Conservation (phyloP, 352 stramenopile genomes). For the Globisporangium splendens region DNA sequence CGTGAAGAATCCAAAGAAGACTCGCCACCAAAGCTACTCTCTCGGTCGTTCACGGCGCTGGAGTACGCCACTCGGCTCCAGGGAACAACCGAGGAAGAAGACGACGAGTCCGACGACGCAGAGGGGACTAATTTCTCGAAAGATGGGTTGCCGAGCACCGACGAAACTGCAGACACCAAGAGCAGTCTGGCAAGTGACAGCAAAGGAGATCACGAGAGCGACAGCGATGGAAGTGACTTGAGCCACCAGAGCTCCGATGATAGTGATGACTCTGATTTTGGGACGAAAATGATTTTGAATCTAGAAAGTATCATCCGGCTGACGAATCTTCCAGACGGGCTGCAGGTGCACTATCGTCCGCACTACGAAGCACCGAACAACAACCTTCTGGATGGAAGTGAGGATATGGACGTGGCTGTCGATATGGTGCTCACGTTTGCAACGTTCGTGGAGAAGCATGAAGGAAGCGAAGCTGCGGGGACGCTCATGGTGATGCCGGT, state of each 20-base stretch:
- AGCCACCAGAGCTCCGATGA: conserved; percentile 32
- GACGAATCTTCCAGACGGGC: conserved; percentile 69
- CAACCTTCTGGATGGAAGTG: conserved; percentile 19
- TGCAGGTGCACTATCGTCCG: conserved; percentile 81
- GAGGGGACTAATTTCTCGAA: conserved; percentile 8
- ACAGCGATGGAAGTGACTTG: conserved; percentile 28
- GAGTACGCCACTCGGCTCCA: conserved; percentile 19
- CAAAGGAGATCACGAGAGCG: conserved; percentile 28
- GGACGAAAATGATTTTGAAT: conserved; percentile 57
- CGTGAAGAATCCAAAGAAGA: conserved; percentile 59
- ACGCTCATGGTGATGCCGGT: conserved; percentile 62
- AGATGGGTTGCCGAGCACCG: conserved; percentile 6
- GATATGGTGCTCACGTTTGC: conserved; percentile 69
- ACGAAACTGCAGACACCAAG: conserved; percentile 13
- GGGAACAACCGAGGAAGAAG: conserved; percentile 7
- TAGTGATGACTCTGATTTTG: conserved; percentile 38
- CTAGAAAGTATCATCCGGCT: conserved; percentile 83
- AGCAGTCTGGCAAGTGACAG: conserved; percentile 9
- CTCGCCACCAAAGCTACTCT: conserved; percentile 63
- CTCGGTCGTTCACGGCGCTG: conserved; percentile 49
- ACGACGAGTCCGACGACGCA: conserved; percentile 5
- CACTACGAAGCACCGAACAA: conserved; percentile 54
- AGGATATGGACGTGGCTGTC: conserved; percentile 31
- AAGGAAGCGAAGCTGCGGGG: conserved; percentile 26
- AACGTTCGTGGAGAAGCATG: conserved; percentile 57